A percentile compares a stretch with the other conserved stretches of the same genome.
phyloP scores from a whole-genome alignment of 2,329 filamentous ascomycete genomes.

The Xylaria sp. region DNA sequence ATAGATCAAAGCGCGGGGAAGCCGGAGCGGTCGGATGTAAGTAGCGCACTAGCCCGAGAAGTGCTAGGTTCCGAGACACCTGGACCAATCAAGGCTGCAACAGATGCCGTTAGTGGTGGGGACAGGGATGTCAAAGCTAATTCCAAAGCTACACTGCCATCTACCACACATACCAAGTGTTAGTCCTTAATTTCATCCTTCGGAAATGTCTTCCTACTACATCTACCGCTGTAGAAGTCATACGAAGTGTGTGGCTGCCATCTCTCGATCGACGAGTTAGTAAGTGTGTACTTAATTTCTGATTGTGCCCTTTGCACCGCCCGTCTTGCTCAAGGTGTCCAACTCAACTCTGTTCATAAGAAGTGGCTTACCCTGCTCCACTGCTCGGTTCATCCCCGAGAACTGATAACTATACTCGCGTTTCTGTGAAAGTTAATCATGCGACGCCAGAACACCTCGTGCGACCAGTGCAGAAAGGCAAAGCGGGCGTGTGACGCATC shows the following conservation, averaged over 20 bases:
- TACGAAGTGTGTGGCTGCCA: background rate
- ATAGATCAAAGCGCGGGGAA: background rate
- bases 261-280: background rate
- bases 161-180: too few relatives aligned
- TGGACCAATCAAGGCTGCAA: background rate
- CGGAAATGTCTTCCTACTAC: background rate
- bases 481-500: constrained; percentile 2
- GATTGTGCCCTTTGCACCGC: background rate
- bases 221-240: background rate
- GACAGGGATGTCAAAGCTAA: background rate
- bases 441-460: constrained; percentile 10
- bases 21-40: background rate
- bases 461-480: constrained; percentile 8
- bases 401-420: background rate
- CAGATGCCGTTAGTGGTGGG: background rate
- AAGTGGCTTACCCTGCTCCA: background rate
- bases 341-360: background rate
- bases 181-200: background rate
- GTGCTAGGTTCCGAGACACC: background rate
- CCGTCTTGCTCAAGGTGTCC: background rate
- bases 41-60: background rate
- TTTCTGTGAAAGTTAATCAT: background rate
- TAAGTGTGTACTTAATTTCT: background rate
- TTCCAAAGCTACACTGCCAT: too few relatives aligned
- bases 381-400: background rate